Conservation (phyloP, 805 yeast genomes). For the Metschnikowia dekortorum region DNA sequence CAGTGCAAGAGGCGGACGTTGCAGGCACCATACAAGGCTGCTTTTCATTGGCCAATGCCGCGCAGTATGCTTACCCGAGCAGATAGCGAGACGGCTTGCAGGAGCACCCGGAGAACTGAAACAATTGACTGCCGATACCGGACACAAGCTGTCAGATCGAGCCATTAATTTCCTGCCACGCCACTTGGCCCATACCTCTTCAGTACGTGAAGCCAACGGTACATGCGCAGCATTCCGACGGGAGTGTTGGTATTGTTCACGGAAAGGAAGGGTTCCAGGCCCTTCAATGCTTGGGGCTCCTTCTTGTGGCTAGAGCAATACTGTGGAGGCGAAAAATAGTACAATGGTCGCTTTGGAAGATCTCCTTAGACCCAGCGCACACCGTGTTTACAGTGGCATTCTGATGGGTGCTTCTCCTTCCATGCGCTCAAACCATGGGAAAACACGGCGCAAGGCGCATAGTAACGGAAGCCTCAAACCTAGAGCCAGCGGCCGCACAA, state of each 20-base stretch:
- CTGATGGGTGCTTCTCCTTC: background rate
- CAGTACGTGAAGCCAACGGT: too few relatives aligned
- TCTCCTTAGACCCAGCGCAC: background rate
- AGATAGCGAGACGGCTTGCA: background rate
- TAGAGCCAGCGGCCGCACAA: too few relatives aligned
- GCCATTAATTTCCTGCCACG: background rate
- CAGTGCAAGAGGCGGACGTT: background rate
- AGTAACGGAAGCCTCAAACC: too few relatives aligned
- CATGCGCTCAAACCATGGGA: background rate
- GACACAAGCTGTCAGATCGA: background rate
- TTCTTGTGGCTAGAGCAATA: background rate
- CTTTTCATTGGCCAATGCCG: background rate
- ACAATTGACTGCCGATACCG: background rate
- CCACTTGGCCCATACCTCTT: background rate
- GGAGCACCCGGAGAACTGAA: background rate
- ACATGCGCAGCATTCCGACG: too few relatives aligned
- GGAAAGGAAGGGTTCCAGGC: background rate
- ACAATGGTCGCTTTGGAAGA: background rate
- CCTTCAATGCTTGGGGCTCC: background rate
- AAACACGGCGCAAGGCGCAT: too few relatives aligned
- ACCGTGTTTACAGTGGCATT: background rate
- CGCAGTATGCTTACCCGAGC: constrained; percentile 3
- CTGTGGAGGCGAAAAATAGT: background rate
- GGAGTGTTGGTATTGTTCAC: too few relatives aligned
- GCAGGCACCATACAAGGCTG: background rate